phyloP scores from a whole-genome alignment of 2,329 filamentous ascomycete genomes.

The Gnomoniopsis sp. region DNA sequence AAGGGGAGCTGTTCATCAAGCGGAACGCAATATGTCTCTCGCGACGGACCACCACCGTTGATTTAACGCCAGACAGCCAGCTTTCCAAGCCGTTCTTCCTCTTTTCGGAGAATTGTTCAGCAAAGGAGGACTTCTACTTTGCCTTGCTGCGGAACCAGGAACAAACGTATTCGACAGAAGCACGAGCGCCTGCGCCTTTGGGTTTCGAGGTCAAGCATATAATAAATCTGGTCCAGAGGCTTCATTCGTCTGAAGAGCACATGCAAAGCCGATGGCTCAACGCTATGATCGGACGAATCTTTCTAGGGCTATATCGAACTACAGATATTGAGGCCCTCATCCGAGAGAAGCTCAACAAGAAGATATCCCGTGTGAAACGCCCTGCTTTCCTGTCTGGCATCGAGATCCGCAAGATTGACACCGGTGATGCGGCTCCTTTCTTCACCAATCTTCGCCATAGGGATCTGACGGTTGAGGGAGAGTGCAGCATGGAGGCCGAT shows the following conservation, averaged over 20 bases:
- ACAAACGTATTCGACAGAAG: slow-evolving; percentile 54
- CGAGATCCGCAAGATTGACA: slow-evolving; percentile 76
- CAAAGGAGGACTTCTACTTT: slow-evolving; percentile 98
- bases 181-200: slow-evolving; percentile 64
- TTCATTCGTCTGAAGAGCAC: slow-evolving; percentile 91
- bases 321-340: slow-evolving; percentile 76
- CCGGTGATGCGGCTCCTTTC: slow-evolving; percentile 81
- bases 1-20: slow-evolving; percentile 95
- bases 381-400: slow-evolving; percentile 87
- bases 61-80: slow-evolving; percentile 52
- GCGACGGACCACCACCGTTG: slow-evolving; percentile 56
- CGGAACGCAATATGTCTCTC: slow-evolving; percentile 81
- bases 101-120: slow-evolving; percentile 91
- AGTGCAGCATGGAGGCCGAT: slow-evolving; percentile 83
- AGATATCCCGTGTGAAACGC: slow-evolving; percentile 90
- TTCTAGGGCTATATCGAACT: slow-evolving; percentile 84
- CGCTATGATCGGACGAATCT: slow-evolving; percentile 82
- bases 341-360: slow-evolving; percentile 85
- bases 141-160: slow-evolving; percentile 83
- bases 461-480: slow-evolving; percentile 87
- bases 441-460: slow-evolving; percentile 85
- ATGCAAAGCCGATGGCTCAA: slow-evolving; percentile 92
- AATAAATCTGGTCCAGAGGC: slow-evolving; percentile 80
- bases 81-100: slow-evolving; percentile 83
- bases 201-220: slow-evolving; percentile 82